phyloP scores from a whole-genome alignment of 805 yeast genomes.

The Candida namnaoensis region DNA sequence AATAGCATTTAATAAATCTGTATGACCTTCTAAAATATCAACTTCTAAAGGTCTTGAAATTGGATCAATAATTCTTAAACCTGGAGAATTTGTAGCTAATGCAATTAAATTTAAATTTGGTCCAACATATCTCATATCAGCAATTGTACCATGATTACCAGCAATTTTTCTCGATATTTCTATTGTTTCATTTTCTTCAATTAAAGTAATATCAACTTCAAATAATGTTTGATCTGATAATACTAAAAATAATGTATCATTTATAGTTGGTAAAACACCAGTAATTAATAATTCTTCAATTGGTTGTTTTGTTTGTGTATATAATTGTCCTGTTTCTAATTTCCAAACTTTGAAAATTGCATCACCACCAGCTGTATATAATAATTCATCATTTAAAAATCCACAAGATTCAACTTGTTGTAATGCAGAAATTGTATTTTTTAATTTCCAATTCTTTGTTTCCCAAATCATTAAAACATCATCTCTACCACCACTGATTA shows the following conservation, averaged over 20 bases:
- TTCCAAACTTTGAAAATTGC: slow-evolving; percentile 66
- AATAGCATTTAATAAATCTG: slow-evolving; percentile 72
- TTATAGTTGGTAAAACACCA: slow-evolving; percentile 40
- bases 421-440: slow-evolving; percentile 61
- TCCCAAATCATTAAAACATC: slow-evolving; percentile 58
- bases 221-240: slow-evolving; percentile 81
- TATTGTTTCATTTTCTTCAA: slow-evolving; percentile 24
- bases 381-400: slow-evolving; percentile 61
- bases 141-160: slow-evolving; percentile 93
- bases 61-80: slow-evolving; percentile 67
- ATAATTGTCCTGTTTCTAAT: slow-evolving; percentile 42
- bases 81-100: slow-evolving; percentile 89
- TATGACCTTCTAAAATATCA: slow-evolving; percentile 68
- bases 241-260: slow-evolving; percentile 37
- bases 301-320: slow-evolving; percentile 35
- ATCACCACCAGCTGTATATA: slow-evolving; percentile 80
- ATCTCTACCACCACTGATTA: slow-evolving; percentile 88
- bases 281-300: slow-evolving; percentile 67
- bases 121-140: slow-evolving; percentile 77
- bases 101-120: slow-evolving; percentile 53
- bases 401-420: slow-evolving; percentile 72
- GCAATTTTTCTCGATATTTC: slow-evolving; percentile 52
- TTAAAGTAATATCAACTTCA: slow-evolving; percentile 29
- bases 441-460: slow-evolving; percentile 42
- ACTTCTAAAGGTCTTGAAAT: slow-evolving; percentile 49